Evolutionary conservation across 257 asterid species (phyloP).

Genomic region (Gardenia jasminoides): DNA sequence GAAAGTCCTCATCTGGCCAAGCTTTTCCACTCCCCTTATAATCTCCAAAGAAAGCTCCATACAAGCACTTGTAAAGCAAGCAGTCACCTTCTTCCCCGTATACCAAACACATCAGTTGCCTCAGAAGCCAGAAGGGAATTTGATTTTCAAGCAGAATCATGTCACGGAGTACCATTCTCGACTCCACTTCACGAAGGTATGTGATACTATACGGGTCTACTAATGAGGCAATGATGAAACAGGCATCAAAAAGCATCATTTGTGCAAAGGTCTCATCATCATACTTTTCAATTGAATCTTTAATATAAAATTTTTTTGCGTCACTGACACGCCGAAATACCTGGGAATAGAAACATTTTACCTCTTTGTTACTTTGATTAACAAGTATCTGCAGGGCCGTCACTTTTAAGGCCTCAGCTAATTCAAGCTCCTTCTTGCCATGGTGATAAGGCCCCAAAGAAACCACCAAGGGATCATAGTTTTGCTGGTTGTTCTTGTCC

Average conservation of each 20-base stretch:
- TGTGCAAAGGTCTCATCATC: too few relatives aligned
- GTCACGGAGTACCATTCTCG: too few relatives aligned
- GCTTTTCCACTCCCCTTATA: neutral
- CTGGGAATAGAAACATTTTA: neutral
- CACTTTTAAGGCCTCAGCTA: conserved; percentile 16
- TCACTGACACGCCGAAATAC: neutral
- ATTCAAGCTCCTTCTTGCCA: conserved; percentile 10
- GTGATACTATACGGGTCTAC: too few relatives aligned
- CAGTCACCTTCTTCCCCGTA: neutral
- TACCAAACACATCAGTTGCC: neutral
- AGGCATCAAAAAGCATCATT: too few relatives aligned
- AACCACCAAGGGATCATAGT: conserved; percentile 22
- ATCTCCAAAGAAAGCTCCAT: neutral
- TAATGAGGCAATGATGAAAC: too few relatives aligned
- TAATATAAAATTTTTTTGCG: neutral
- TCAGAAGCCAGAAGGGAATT: too few relatives aligned
- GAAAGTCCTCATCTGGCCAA: neutral
- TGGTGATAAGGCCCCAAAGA: conserved; percentile 34
- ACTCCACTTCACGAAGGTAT: too few relatives aligned
- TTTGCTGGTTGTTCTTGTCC: neutral
- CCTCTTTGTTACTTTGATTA: neutral
- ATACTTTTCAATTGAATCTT: too few relatives aligned
- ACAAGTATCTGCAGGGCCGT: neutral
- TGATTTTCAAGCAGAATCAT: too few relatives aligned
- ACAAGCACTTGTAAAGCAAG: neutral